Conservation (phyloP, 208 protist genomes). For the Leishmania martiniquensis region DNA sequence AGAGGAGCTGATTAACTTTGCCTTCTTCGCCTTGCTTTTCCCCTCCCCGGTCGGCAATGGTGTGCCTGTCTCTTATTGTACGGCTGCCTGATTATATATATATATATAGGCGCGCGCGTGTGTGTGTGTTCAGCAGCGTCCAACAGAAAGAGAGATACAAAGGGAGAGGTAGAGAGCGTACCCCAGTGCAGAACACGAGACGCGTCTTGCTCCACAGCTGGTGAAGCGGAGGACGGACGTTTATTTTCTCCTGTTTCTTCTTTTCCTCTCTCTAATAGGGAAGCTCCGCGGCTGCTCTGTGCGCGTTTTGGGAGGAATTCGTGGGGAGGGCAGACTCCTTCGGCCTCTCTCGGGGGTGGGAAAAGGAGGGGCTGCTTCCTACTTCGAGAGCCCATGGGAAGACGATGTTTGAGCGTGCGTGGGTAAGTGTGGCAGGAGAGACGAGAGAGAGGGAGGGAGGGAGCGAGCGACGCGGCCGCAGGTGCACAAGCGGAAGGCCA, state of each 20-base stretch:
- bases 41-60: background rate
- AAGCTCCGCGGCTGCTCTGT: no score
- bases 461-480: background rate
- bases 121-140: constrained; percentile 2
- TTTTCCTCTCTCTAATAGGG: no score
- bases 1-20: background rate
- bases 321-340: background rate
- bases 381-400: background rate
- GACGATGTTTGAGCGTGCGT: background rate
- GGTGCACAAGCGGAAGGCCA: background rate
- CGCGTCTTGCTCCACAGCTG: background rate
- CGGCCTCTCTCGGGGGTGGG: background rate
- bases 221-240: background rate
- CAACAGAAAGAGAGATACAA: background rate
- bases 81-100: constrained; percentile 14
- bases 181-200: background rate
- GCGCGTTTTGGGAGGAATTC: background rate
- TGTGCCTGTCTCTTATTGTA: background rate
- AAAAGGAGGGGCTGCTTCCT: background rate
- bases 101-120: constrained; percentile 8
- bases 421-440: background rate
- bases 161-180: background rate
- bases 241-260: background rate
- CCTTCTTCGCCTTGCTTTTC: background rate
- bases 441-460: no score